Percentiles rank a stretch among this genome's conserved stretches.
Evolutionary conservation across 2,329 filamentous ascomycete genomes (phyloP).

Genomic region (Phaeosphaeria sp.): DNA sequence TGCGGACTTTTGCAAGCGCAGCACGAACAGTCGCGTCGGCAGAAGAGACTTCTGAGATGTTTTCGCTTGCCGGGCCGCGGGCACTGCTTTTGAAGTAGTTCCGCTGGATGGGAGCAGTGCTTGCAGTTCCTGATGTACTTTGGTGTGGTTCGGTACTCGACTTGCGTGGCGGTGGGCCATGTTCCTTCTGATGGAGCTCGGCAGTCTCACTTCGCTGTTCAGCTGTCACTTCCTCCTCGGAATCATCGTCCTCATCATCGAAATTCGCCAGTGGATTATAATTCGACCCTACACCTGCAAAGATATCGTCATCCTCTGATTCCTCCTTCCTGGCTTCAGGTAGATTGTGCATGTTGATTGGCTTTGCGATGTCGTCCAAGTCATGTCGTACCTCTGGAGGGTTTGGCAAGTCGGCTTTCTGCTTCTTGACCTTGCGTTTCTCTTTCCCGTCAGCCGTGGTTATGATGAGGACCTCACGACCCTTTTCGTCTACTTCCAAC

Average conservation of each 20-base stretch:
- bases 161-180: not conserved
- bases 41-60: constrained; percentile 46
- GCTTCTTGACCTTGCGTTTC: constrained; percentile 66
- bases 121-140: constrained; percentile 9
- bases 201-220: not conserved
- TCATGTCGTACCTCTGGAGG: constrained; percentile 49
- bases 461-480: constrained; percentile 64
- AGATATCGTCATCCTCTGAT: constrained; percentile 66
- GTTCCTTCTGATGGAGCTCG: not conserved
- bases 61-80: constrained; percentile 25
- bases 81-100: constrained; percentile 27
- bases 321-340: constrained; percentile 50
- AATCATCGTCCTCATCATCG: constrained; percentile 53
- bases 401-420: constrained; percentile 45
- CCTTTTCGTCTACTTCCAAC: constrained; percentile 63
- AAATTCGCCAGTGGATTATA: constrained; percentile 66
- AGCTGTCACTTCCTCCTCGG: constrained; percentile 10
- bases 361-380: constrained; percentile 53
- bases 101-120: constrained; percentile 19
- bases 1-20: constrained; percentile 79
- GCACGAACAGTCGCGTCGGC: constrained; percentile 82
- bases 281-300: constrained; percentile 64
- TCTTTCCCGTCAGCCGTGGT: constrained; percentile 66
- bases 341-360: constrained; percentile 48
- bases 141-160: constrained; percentile 2